These are phyloP conservation scores for Westerdykella sp. DNA, from an alignment of 2,329 filamentous ascomycete genomes.

Conservation along the genomic window DNA sequence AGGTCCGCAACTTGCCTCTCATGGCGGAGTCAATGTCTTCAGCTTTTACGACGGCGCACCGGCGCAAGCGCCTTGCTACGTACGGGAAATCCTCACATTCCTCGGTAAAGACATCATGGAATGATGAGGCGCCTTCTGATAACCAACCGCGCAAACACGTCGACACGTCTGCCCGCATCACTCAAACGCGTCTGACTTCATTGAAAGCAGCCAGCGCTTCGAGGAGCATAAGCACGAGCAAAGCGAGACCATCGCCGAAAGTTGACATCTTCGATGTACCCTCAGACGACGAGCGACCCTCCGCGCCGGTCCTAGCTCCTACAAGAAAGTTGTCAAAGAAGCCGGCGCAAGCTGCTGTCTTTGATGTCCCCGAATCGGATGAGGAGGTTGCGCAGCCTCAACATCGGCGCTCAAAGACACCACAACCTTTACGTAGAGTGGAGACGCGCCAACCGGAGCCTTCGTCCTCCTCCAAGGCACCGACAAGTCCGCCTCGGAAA, in stretches of 20 bases:
- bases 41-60: slow-evolving; percentile 24
- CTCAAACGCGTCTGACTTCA: neutral
- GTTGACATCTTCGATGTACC: slow-evolving; percentile 41
- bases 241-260: slow-evolving; percentile 3
- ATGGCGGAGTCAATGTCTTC: slow-evolving; percentile 26
- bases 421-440: slow-evolving; percentile 9
- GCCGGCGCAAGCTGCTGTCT: slow-evolving; percentile 6
- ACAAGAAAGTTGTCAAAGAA: slow-evolving; percentile 7
- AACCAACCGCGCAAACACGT: slow-evolving; percentile 27
- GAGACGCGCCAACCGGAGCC: slow-evolving; percentile 4
- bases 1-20: neutral
- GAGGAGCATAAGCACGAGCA: slow-evolving; percentile 5
- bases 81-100: slow-evolving; percentile 35
- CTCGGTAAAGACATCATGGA: slow-evolving; percentile 10
- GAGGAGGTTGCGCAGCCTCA: slow-evolving; percentile 1
- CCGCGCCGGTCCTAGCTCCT: slow-evolving; percentile 1
- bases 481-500: slow-evolving; percentile 10
- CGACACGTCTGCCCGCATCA: neutral
- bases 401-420: slow-evolving; percentile 3
- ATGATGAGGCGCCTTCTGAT: slow-evolving; percentile 27
- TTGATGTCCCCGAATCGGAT: slow-evolving; percentile 8
- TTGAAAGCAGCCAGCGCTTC: slow-evolving; percentile 3
- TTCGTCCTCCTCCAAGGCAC: slow-evolving; percentile 9
- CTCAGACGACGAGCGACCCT: slow-evolving; percentile 26
- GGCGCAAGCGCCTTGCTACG: slow-evolving; percentile 35